Percentiles rank a stretch among this genome's conserved stretches.
Evolutionary conservation across 768 basidiomycete species (phyloP).

Genomic region (Russula sp.): DNA sequence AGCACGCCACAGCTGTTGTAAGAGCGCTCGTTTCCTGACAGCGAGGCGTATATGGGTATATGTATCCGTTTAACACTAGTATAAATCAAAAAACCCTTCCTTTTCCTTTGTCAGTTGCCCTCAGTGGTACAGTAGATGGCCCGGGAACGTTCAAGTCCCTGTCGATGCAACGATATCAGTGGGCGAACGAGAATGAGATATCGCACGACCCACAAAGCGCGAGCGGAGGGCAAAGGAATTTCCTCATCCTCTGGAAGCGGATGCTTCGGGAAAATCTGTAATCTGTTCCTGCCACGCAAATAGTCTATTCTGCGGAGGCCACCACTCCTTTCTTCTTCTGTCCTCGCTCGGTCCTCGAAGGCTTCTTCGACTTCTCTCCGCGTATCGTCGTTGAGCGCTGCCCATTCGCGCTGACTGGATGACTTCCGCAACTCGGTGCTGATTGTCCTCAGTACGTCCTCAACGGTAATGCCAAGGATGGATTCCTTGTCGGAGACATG

Average conservation of each 20-base stretch:
- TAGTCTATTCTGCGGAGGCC: conserved; percentile 16
- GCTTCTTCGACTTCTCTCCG: conserved; percentile 13
- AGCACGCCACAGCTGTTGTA: background rate
- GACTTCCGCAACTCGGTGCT: conserved; percentile 7
- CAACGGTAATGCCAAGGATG: conserved; percentile 12
- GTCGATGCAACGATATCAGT: background rate
- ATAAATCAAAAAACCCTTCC: conserved; percentile 1
- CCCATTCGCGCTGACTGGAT: conserved; percentile 16
- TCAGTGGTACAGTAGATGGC: background rate
- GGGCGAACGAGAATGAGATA: background rate
- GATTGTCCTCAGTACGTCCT: conserved; percentile 8
- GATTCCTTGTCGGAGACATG: conserved; percentile 7
- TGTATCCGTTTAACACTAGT: background rate
- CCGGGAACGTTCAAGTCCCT: conserved; percentile 8
- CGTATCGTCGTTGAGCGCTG: conserved; percentile 10
- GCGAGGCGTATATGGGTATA: background rate
- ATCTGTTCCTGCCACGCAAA: conserved; percentile 15
- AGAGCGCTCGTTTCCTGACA: background rate
- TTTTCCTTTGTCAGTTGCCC: conserved; percentile 5
- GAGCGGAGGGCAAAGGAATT: background rate
- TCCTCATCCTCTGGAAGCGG: conserved; percentile 6
- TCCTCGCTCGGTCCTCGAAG: conserved; percentile 5
- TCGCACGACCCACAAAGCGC: conserved; percentile 10
- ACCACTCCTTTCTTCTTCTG: conserved; percentile 10
- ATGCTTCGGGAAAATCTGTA: conserved; percentile 13